Evolutionary conservation across 108 stramenopile genomes (phyloP).

Genomic region (Skeletonema potamos): DNA sequence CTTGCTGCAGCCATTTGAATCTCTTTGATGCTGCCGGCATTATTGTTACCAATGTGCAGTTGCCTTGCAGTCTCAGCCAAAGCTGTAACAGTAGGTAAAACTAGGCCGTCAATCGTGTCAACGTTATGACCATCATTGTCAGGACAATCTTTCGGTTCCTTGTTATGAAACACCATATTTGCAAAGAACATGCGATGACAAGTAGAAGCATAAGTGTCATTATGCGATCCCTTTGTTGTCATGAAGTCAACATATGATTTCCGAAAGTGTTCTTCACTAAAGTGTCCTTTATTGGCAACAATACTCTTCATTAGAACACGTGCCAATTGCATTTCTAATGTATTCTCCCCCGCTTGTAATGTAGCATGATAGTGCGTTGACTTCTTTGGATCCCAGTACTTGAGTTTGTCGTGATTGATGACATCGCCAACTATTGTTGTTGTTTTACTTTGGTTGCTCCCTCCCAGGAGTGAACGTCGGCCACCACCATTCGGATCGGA

Average conservation of each 20-base stretch:
- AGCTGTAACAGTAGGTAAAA: constrained; percentile 70
- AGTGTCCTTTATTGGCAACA: constrained; percentile 40
- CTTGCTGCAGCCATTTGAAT: constrained; percentile 40
- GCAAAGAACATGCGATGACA: constrained; percentile 95
- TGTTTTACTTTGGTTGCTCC: constrained; percentile 17
- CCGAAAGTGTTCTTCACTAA: constrained; percentile 67
- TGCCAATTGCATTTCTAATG: constrained; percentile 71
- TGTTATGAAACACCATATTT: constrained; percentile 58
- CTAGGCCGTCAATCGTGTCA: constrained; percentile 84
- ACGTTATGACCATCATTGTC: constrained; percentile 92
- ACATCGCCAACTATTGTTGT: constrained; percentile 87
- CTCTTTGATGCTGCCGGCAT: constrained; percentile 6
- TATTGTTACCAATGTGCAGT: not conserved
- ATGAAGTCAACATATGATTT: constrained; percentile 83
- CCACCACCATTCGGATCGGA: constrained; percentile 86
- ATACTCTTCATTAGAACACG: constrained; percentile 74
- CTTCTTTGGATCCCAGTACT: constrained; percentile 73
- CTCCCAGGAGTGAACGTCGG: constrained; percentile 37
- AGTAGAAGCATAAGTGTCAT: constrained; percentile 88
- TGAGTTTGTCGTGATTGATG: constrained; percentile 85
- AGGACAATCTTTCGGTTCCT: constrained; percentile 72
- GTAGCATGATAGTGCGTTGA: constrained; percentile 85
- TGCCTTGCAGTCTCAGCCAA: constrained; percentile 46
- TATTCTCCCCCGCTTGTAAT: constrained; percentile 79
- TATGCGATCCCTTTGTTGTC: constrained; percentile 80